phyloP scores from a whole-genome alignment of 108 stramenopile species.

The Skeletonema grethae region DNA sequence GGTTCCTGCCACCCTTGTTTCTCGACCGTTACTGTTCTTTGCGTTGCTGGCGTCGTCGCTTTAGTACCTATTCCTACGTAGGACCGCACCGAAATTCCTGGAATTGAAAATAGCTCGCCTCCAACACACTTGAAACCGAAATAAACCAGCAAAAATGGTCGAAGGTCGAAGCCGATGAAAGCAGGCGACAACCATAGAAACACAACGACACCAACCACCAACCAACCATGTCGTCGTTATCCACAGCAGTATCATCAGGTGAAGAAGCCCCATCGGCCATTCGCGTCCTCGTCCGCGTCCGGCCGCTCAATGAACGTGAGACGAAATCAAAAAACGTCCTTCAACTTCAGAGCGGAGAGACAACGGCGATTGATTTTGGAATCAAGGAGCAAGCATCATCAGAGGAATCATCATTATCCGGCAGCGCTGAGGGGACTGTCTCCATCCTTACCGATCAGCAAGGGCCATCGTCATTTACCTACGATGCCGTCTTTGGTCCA shows the following conservation, averaged over 20 bases:
- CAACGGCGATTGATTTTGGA: slow-evolving; percentile 14
- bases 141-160: too few species aligned
- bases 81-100: too few species aligned
- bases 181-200: too few species aligned
- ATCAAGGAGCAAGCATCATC: background rate
- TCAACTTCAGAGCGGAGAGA: slow-evolving; percentile 15
- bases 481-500: slow-evolving; percentile 50
- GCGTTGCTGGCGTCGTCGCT: too few species aligned
- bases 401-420: background rate
- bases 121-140: too few species aligned
- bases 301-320: slow-evolving; percentile 42
- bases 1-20: too few species aligned
- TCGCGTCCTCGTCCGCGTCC: slow-evolving; percentile 53
- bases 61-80: too few species aligned
- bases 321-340: slow-evolving; percentile 16
- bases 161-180: too few species aligned
- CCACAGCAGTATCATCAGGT: background rate
- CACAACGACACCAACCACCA: background rate
- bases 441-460: slow-evolving; percentile 19
- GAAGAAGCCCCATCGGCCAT: slow-evolving; percentile 48
- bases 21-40: too few species aligned
- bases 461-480: slow-evolving; percentile 13
- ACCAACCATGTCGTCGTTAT: background rate
- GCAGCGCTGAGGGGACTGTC: slow-evolving; percentile 18
- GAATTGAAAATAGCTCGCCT: too few species aligned